These are phyloP conservation scores for Warburgia ugandensis DNA, from an alignment of 164 flowering plant genomes.

Conservation along the genomic window DNA sequence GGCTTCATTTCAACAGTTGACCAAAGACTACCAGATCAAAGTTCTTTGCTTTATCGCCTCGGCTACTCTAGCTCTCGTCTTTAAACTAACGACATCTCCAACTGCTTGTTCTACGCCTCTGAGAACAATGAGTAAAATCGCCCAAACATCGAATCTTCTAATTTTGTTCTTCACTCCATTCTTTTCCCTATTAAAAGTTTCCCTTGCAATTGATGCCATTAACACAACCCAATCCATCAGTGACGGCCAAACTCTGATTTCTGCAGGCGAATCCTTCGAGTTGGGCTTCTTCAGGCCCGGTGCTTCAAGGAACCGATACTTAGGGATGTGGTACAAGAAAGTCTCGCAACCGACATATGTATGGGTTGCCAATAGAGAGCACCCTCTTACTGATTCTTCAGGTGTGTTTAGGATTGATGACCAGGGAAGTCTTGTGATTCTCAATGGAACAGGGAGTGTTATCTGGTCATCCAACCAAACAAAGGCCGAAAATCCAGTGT, in stretches of 20 bases:
- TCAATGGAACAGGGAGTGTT: conserved; percentile 8
- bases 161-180: neutral
- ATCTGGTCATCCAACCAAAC: conserved; percentile 23
- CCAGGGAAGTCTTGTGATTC: conserved; percentile 23
- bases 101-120: too few species aligned
- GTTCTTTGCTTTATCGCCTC: too few species aligned
- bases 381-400: conserved; percentile 22
- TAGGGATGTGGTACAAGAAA: conserved; percentile 30
- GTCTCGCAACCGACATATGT: conserved; percentile 9
- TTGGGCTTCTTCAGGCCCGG: conserved; percentile 34
- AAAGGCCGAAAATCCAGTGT: conserved; percentile 5
- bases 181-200: neutral
- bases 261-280: conserved; percentile 12
- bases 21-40: too few species aligned
- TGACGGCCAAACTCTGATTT: conserved; percentile 5
- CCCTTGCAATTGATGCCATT: neutral
- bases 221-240: neutral
- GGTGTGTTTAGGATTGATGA: conserved; percentile 18
- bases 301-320: conserved; percentile 22
- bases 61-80: too few species aligned
- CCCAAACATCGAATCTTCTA: neutral
- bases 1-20: too few species aligned
- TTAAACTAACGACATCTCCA: too few species aligned
- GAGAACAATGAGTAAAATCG: too few species aligned
- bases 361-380: conserved; percentile 43